phyloP scores from a whole-genome alignment of 2,329 filamentous ascomycete species.

The Monilinia fructicola region DNA sequence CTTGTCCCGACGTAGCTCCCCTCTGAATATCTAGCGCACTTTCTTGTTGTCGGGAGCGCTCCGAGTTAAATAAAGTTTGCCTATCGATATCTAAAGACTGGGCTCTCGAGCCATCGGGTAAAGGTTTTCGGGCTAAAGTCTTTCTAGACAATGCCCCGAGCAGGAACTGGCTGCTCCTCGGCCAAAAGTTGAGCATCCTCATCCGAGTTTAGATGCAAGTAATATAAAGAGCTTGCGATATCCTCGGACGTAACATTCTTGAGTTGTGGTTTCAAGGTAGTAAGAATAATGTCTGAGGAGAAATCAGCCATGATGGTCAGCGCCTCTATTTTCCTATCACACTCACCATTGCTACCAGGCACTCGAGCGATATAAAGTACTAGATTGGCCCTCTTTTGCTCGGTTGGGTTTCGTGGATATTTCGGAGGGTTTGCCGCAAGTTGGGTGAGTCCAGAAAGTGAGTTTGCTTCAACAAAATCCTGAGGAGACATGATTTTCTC shows the following conservation, averaged over 20 bases:
- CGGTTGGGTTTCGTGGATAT: slow-evolving; percentile 76
- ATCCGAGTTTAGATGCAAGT: slow-evolving; percentile 74
- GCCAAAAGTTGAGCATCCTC: slow-evolving; percentile 51
- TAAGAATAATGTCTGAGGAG: slow-evolving; percentile 52
- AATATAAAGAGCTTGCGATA: slow-evolving; percentile 85
- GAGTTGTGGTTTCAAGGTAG: slow-evolving; percentile 81
- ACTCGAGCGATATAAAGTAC: slow-evolving; percentile 91
- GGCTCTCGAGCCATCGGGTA: slow-evolving; percentile 33
- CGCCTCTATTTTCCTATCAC: neutral
- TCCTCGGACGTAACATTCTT: slow-evolving; percentile 89
- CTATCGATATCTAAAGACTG: slow-evolving; percentile 33
- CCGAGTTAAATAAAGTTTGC: slow-evolving; percentile 9
- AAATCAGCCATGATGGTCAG: slow-evolving; percentile 17
- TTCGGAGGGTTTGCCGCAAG: slow-evolving; percentile 84
- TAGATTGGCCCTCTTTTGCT: slow-evolving; percentile 67
- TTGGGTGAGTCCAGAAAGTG: slow-evolving; percentile 73
- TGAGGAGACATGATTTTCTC: slow-evolving; percentile 28
- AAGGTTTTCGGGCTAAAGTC: slow-evolving; percentile 39
- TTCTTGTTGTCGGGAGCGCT: slow-evolving; percentile 10
- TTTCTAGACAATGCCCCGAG: slow-evolving; percentile 27
- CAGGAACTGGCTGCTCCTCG: slow-evolving; percentile 29
- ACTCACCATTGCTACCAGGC: slow-evolving; percentile 80
- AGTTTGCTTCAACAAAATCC: slow-evolving; percentile 70
- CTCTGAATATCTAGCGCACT: slow-evolving; percentile 16
- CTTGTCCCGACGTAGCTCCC: slow-evolving; percentile 7